Percentiles rank a stretch among this genome's conserved stretches.
These are phyloP conservation scores for Talaromyces adpressus DNA, from an alignment of 495 filamentous ascomycete genomes.

Conservation along the genomic window DNA sequence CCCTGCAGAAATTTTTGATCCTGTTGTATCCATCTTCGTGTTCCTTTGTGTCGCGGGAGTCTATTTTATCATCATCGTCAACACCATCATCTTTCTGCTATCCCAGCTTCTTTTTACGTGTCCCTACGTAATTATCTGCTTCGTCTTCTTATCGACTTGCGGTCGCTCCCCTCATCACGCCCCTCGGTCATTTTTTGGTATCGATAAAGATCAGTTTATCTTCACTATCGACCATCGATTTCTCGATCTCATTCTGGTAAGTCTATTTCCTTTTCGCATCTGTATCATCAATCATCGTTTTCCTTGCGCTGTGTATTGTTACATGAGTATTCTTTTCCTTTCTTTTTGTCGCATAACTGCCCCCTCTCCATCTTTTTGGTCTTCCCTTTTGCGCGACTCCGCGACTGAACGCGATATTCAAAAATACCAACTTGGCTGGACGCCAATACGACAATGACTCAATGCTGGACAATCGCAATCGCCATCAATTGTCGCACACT, in stretches of 20 bases:
- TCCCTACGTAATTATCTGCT: conserved; percentile 22
- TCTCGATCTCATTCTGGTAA: conserved; percentile 7
- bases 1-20: conserved; percentile 14
- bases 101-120: conserved; percentile 22
- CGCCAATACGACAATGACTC: background rate
- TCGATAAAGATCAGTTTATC: conserved; percentile 2
- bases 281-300: background rate
- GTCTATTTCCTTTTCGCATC: conserved; percentile 1
- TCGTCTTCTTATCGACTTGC: conserved; percentile 24
- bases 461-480: background rate
- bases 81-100: conserved; percentile 11
- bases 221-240: background rate
- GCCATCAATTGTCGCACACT: background rate
- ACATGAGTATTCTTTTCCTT: background rate
- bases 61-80: conserved; percentile 15
- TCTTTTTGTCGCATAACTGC: background rate
- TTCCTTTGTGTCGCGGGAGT: conserved; percentile 23
- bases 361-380: background rate
- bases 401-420: background rate
- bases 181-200: conserved; percentile 8
- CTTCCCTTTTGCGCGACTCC: background rate
- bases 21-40: conserved; percentile 28
- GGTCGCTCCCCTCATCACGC: background rate
- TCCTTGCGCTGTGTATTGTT: background rate
- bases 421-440: conserved; percentile 1